Evolutionary conservation across 441 rosid genomes (phyloP), one percentile per base, ranked within the genome.

Genomic region (Gossypium gossypioides): DNA sequence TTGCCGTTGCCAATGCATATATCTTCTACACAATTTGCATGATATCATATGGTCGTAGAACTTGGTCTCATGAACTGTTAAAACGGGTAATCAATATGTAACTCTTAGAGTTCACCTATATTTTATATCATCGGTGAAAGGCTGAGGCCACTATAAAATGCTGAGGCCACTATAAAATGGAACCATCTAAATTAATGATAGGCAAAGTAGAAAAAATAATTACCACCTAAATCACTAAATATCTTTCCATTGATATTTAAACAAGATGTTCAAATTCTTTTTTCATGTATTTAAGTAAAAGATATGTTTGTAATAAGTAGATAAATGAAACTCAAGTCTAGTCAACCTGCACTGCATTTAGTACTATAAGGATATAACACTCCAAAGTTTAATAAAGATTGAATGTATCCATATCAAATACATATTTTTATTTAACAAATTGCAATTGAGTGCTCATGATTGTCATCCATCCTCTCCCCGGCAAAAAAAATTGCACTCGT

Each of bases 401-500:
- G 40, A 34, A 6, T 34, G 2, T 34, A 34, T 34, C 40, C 40
- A 34, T 34, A 34, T 34, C 40, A 34, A 6, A 6, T 34, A 34
- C 40, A 34, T 34, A 34, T 34, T 34, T 6, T 34, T 34, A 34
- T 34, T 34, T 34, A 34, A 34, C 9, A 34, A 34, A 34, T 34
- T 6, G 9, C 40, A 34, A 6, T 34, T 34, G 40, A 34, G 40
- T 34, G 2, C 40, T 34, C 40, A 6, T 34, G 9, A 34, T 1
- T 34, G 40, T 34, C 96, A 51, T 92, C 96, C 50, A 88, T 82
- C 93, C 96, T 90, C 70, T 92, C 91, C 32, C 97, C 95, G 40
- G 2, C 40, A 34, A 34, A 34, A 34, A 34, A 6, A 34, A 34
- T 6, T 34, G 9, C 40, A 34, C 72, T 90, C 96, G 19, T 77